Base-by-base conservation (phyloP, 2,329 filamentous ascomycete genomes). In the Clathrospora elynae region DNA sequence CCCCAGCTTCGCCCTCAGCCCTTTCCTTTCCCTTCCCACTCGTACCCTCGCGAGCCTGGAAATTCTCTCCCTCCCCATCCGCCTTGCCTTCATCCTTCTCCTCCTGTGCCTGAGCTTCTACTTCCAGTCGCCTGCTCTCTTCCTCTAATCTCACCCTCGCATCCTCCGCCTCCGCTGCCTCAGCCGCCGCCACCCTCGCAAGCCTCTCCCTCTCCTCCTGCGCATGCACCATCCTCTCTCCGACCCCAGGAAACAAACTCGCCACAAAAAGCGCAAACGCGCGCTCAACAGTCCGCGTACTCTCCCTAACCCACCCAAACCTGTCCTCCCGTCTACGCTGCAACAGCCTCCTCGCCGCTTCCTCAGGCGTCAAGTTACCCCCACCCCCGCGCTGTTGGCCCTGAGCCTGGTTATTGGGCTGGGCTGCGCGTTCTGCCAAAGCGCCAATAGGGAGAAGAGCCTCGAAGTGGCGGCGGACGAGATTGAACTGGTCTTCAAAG, bases 191-290 rank as follows among this genome's bases (percentile, higher is more conserved):
- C 9, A 54, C 64, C n/a, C 66, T 42, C 42, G 64, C 64, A n/a
- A 53, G 45, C 20, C 64, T 46, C 23, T 56, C 55, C 11, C 77
- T 73, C 38, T 78, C 76, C 53, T 80, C 76, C 44, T 78, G 73
- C 17, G 78, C 81, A 49, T 75, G 71, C 10, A 85, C 78, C 60
- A 83, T 79, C 6, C 79, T 71, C 60, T 85, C 82, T 0, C 82
- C 82, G 17, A 85, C 73, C 0, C 82, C 82, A 1, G 82, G 82
- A 60, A 82, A 78, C 35, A 85, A 59, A 62, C 79, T 83, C 0
- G 81, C 82, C 22, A 85, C 61, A 46, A 85, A 82, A n/a, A 85
- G 69, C n/a, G 80, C 79, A 26, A 81, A 57, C 1, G 78, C 78
- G 24, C 82, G 73, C 61, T 85, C 82, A 0, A 74, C 62, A 2